Evolutionary conservation across 495 filamentous ascomycete genomes (phyloP), one percentile per base, ranked within the genome.

Genomic region (Parmelia sp.): DNA sequence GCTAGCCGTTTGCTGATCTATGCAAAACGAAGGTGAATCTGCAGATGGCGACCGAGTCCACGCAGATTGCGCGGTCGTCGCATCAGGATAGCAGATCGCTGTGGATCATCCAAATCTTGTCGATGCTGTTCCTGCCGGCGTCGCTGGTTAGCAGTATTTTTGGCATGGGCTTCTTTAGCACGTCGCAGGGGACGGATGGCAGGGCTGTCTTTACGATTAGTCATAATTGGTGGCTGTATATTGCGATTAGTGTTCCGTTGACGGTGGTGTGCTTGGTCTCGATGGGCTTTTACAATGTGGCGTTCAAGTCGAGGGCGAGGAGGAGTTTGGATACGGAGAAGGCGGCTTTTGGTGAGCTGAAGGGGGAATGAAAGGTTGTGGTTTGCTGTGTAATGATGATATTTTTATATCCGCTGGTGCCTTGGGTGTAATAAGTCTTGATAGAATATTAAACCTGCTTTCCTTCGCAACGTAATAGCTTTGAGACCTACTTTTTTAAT

Each of bases 71-170:
- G 17, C 63, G 63, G 0, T 37, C 63, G 23, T 65, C 63, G 58
- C 63, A 65, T 61, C 63, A 65, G 44, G 63, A 65, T 42, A 61
- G 57, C 40, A 25, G 58, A 45, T 21, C 63, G 40, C 40, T 65
- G 58, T 40, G 58, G 4, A 27, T 65, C 45, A 65, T 65, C 44
- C 62, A 64, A 37, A 64, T 64, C n/a, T 33, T 64, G 39, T 58
- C 53, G 6, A 64, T 58, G 62, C 55, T 64, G 33, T 64, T 64
- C 55, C 36, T 64, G 23, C 62, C 62, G 23, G 51, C 62, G 23
- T 64, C 62, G 36, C 62, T 64, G 25, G 62, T 64, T 15, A 64
- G 62, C 49, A 64, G 62, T 44, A 64, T 64, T 27, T 64, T 64
- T 21, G 62, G 62, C 23, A 58, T 64, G 62, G 62, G 62, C 37